Base-by-base conservation (phyloP, 1,139 yeast species). In the Geotrichum macrosporum region DNA sequence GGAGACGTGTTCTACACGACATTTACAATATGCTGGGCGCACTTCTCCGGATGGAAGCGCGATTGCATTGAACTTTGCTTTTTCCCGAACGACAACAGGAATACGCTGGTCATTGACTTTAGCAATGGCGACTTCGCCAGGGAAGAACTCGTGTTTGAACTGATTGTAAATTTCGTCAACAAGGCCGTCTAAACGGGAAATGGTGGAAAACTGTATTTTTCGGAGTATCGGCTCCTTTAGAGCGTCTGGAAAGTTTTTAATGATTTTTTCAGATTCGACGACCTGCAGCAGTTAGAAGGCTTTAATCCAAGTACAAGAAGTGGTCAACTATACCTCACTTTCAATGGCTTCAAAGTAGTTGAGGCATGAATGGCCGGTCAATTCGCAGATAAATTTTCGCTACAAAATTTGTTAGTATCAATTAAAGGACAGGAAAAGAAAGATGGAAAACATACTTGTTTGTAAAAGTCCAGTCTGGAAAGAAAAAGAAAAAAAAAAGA, bases 301-400 rank as follows among this genome's bases (percentile, higher is more conserved):
- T n/a, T n/a, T n/a, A n/a, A n/a, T n/a, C n/a, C n/a, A n/a, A n/a
- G 27, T 20, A 6, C 6, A 35, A 13, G 20, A 24, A 5, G 37
- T 29, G 13, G 26, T 21, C 35, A 26, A 37, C 32, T 56, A 44
- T 33, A 58, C 58, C 67, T 92, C 98, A 55, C 86, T 80, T 50
- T 80, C 78, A 41, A 78, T 72, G 0, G 98, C 98, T 60, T 92
- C 94, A 63, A 88, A 88, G 63, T 78, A 92, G 0, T 96, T 86
- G 50, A 89, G 73, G 59, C 95, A 84, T 16, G 96, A 84, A 59
- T 88, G 87, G 21, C 98, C 98, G 0, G 96, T 87, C 48, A 92
- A 83, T 68, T 92, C 98, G 69, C 97, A 92, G 5, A 88, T 94
- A 67, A 92, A 92, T 63, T 86, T 84, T 55, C 80, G 78, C 51